These are phyloP conservation scores for Trichoderma brevicompactum DNA, from an alignment of 2,329 filamentous ascomycete genomes.

Conservation along the genomic window DNA sequence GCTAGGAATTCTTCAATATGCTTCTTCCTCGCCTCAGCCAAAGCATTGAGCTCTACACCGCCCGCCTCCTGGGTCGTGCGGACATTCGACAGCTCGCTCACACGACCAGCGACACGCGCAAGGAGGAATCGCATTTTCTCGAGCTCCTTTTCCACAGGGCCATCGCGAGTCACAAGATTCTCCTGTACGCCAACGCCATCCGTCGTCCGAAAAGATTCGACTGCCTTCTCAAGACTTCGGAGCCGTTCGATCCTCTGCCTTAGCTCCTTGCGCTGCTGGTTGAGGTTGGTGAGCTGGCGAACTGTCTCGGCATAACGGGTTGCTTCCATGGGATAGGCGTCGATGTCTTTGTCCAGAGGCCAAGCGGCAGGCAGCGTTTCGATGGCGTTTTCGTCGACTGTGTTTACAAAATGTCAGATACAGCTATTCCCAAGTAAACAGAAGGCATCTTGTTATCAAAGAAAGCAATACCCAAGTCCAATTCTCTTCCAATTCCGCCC, in stretches of 20 bases:
- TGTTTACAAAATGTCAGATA: not conserved
- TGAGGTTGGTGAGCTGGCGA: constrained; percentile 54
- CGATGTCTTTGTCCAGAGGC: constrained; percentile 47
- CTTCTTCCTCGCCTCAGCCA: constrained; percentile 47
- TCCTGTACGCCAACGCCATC: constrained; percentile 57
- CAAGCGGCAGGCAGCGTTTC: constrained; percentile 53
- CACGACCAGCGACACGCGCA: constrained; percentile 60
- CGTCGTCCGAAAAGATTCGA: constrained; percentile 49
- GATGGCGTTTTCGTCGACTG: constrained; percentile 51
- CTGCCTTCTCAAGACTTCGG: constrained; percentile 53
- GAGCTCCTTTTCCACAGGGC: constrained; percentile 67
- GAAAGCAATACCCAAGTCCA: constrained; percentile 49
- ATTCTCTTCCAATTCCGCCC: constrained; percentile 44
- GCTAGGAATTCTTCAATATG: constrained; percentile 50
- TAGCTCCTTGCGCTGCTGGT: constrained; percentile 43
- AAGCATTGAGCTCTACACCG: constrained; percentile 40
- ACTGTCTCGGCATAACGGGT: constrained; percentile 57
- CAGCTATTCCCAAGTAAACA: not conserved
- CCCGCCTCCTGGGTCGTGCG: constrained; percentile 29
- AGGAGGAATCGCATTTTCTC: constrained; percentile 68
- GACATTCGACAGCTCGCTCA: constrained; percentile 46
- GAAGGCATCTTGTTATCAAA: too few species aligned
- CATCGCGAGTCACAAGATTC: constrained; percentile 68
- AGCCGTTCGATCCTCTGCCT: constrained; percentile 51
- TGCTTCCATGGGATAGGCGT: constrained; percentile 51